These are phyloP conservation scores for Melastoma malabathricum DNA, from an alignment of 345 rosid species.

Conservation along the genomic window DNA sequence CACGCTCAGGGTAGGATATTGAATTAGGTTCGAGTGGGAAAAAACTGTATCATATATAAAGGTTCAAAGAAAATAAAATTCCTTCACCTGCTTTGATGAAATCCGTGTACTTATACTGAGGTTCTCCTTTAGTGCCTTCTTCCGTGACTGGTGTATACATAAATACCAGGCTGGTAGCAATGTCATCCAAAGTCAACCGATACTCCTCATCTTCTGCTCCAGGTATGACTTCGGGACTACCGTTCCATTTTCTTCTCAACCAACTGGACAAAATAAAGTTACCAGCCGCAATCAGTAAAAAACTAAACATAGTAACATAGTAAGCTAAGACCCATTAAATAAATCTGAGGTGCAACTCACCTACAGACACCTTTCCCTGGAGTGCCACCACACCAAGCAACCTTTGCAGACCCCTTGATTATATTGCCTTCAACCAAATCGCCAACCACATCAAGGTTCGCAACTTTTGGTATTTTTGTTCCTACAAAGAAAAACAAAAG, in stretches of 20 bases:
- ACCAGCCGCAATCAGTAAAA: no score
- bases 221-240: constrained; percentile 77
- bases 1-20: no score
- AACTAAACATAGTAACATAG: no score
- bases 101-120: constrained; percentile 88
- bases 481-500: constrained; percentile 30
- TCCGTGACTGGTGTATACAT: constrained; percentile 96
- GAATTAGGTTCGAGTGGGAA: no score
- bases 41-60: not conserved
- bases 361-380: constrained; percentile 93
- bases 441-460: constrained; percentile 72
- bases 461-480: constrained; percentile 83
- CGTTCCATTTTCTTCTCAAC: constrained; percentile 89
- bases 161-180: constrained; percentile 88
- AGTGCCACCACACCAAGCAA: constrained; percentile 98
- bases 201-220: constrained; percentile 93
- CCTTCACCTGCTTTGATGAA: constrained; percentile 80
- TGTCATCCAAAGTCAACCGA: constrained; percentile 58
- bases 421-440: constrained; percentile 75
- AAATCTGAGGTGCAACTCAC: constrained; percentile 17
- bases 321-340: not conserved
- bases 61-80: constrained; percentile 2
- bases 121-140: constrained; percentile 94
- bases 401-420: constrained; percentile 57
- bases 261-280: constrained; percentile 34